Base-by-base conservation (phyloP, 2,329 filamentous ascomycete species). In the Akanthomyces uredinophilus region DNA sequence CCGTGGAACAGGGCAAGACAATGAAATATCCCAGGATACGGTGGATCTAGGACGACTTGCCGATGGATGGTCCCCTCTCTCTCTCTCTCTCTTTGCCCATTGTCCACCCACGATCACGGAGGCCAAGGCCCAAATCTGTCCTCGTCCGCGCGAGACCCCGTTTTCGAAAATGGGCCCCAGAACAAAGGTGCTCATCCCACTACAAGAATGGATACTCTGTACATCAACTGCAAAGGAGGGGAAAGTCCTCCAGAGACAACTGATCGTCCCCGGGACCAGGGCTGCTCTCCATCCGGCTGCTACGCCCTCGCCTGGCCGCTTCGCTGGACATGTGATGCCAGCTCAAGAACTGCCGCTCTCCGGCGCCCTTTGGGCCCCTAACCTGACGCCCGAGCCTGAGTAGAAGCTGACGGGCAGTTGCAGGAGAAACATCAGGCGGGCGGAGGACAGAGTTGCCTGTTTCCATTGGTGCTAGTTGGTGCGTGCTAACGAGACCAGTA, bases 1-100 rank as follows among this genome's bases (percentile, higher is more conserved):
- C 56, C 56, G 56, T 51, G 56, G 35, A 29, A 32, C 43, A 44
- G 37, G 39, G 43, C 57, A 60, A 60, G 57, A 60, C 57, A 60
- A 44, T 13, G 47, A 52, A 51, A 50, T 50, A 41, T 58, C 57
- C 47, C 37, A 60, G 55, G 32, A 39, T 41, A 24, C 5, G 37
- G 47, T 51, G 55, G 43, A 49, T 24, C 57, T 13, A 37, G 29
- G 14, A 39, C 14, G 20, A 39, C 41, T 43, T 52, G 57, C 47
- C 37, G 57, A 60, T 58, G 55, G 13, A 29, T n/a, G n/a, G n/a
- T 32, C 29, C 32, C 32, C 32, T 35, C 20, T 35, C 8, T 37
- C 16, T n/a, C n/a, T n/a, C n/a, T n/a, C n/a, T n/a, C n/a, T n/a
- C n/a, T n/a, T n/a, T 49, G 32, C 13, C 22, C 32, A 29, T 39